phyloP scores from a whole-genome alignment of 352 stramenopile genomes.

The Pseudoperonospora humuli region DNA sequence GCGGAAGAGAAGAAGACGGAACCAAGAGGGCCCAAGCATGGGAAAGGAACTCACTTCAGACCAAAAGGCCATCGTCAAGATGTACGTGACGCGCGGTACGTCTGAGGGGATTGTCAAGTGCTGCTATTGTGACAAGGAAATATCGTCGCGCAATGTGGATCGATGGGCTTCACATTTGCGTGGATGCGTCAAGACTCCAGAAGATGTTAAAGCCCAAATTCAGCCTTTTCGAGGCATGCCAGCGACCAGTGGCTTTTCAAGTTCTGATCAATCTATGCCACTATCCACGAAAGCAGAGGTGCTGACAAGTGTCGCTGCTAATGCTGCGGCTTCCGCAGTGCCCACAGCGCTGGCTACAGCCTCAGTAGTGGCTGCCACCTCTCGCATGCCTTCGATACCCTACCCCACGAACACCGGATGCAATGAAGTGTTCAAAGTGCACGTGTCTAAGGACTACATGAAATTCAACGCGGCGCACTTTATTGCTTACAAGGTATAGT shows the following conservation, averaged over 20 bases:
- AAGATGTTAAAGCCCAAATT: conserved; percentile 74
- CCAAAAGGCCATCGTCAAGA: conserved; percentile 69
- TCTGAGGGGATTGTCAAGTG: conserved; percentile 65
- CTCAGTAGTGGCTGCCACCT: conserved; percentile 2
- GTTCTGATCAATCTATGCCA: neutral
- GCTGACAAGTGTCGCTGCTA: neutral
- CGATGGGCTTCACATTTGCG: conserved; percentile 77
- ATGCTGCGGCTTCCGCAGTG: neutral
- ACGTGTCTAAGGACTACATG: conserved; percentile 88
- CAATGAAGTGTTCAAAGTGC: conserved; percentile 81
- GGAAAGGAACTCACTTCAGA: conserved; percentile 57
- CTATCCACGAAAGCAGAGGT: neutral
- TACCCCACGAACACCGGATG: conserved; percentile 27
- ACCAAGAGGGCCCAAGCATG: conserved; percentile 20
- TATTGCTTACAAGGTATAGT: conserved; percentile 78
- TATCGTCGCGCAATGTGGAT: conserved; percentile 76
- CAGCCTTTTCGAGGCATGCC: conserved; percentile 34
- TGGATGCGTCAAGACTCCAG: conserved; percentile 64
- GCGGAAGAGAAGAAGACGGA: conserved; percentile 29
- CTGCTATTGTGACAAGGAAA: conserved; percentile 81
- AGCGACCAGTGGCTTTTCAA: conserved; percentile 2
- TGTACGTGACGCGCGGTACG: conserved; percentile 58
- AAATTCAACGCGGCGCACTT: conserved; percentile 89
- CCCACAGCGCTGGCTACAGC: neutral
- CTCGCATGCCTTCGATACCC: conserved; percentile 3